These are phyloP conservation scores for Biscutella laevigata DNA, from an alignment of 441 rosid genomes.

Conservation along the genomic window DNA sequence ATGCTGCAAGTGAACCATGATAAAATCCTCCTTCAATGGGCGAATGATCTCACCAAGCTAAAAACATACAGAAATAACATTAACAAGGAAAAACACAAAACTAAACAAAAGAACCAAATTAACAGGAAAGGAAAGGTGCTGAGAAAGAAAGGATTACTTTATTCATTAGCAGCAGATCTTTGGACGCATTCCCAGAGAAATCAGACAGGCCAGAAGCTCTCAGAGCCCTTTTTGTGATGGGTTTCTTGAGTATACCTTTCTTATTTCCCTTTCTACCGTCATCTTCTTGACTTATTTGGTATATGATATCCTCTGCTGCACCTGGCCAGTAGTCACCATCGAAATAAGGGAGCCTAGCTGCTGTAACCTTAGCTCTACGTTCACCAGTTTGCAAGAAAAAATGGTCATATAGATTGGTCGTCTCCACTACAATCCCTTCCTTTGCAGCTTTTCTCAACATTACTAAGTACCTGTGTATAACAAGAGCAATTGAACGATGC, in stretches of 20 bases:
- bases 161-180: constrained; percentile 88
- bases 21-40: constrained; percentile 98
- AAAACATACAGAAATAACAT: constrained; percentile 13
- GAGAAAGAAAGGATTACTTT: constrained; percentile 40
- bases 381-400: constrained; percentile 80
- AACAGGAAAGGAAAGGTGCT: neutral
- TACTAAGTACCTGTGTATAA: constrained; percentile 64
- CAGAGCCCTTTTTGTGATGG: constrained; percentile 85
- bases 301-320: constrained; percentile 93
- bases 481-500: constrained; percentile 11
- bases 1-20: constrained; percentile 95
- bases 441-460: constrained; percentile 83
- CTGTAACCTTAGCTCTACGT: constrained; percentile 90
- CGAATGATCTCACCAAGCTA: constrained; percentile 96
- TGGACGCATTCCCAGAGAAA: constrained; percentile 86
- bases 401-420: constrained; percentile 83
- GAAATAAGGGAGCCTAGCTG: constrained; percentile 96
- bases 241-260: constrained; percentile 71
- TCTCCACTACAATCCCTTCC: constrained; percentile 82
- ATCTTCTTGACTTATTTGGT: constrained; percentile 88
- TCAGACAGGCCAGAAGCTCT: constrained; percentile 95
- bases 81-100: constrained; percentile 10
- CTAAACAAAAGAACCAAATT: neutral
- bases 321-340: constrained; percentile 99
- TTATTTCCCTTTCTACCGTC: constrained; percentile 86